phyloP scores from a whole-genome alignment of 1,284 basidiomycete genomes.

The Sanguinoderma infundibulare region DNA sequence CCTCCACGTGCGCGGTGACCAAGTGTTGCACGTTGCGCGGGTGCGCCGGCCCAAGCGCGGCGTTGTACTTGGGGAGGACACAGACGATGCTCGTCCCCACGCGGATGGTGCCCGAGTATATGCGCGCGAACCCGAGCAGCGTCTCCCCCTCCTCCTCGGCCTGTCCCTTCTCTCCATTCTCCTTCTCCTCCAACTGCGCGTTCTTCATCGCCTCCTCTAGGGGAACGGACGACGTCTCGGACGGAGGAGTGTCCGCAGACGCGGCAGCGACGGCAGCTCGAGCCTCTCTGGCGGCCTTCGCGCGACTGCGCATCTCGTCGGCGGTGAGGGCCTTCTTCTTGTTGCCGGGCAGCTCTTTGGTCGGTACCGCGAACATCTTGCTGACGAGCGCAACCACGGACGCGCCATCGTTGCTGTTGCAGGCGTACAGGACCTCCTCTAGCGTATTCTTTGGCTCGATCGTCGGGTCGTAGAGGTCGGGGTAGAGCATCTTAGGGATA shows the following conservation, averaged over 20 bases:
- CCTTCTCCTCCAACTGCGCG: slow-evolving; percentile 28
- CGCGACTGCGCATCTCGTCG: slow-evolving; percentile 84
- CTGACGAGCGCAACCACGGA: slow-evolving; percentile 89
- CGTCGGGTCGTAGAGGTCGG: slow-evolving; percentile 65
- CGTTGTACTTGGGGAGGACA: slow-evolving; percentile 90
- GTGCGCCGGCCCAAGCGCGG: slow-evolving; percentile 67
- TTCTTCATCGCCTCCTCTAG: slow-evolving; percentile 29
- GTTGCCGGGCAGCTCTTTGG: slow-evolving; percentile 84
- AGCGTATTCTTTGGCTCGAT: slow-evolving; percentile 75
- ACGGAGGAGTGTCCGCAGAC: slow-evolving; percentile 20
- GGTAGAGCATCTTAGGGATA: slow-evolving; percentile 94
- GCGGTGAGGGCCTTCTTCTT: slow-evolving; percentile 80
- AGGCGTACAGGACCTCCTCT: slow-evolving; percentile 83
- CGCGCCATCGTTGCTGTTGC: slow-evolving; percentile 62
- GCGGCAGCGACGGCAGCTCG: slow-evolving; percentile 35
- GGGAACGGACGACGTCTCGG: slow-evolving; percentile 26
- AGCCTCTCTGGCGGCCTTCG: slow-evolving; percentile 66
- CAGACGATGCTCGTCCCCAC: slow-evolving; percentile 72
- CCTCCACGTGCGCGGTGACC: slow-evolving; percentile 66
- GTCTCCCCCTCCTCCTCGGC: slow-evolving; percentile 55
- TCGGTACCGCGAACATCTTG: slow-evolving; percentile 96
- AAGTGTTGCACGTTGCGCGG: slow-evolving; percentile 76
- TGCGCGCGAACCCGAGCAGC: slow-evolving; percentile 89
- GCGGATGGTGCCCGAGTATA: slow-evolving; percentile 89
- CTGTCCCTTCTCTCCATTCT: slow-evolving; percentile 31